A percentile compares a stretch with the other conserved stretches of the same genome.
phyloP scores from a whole-genome alignment of 2,329 filamentous ascomycete species.

The Penicillium paneum region DNA sequence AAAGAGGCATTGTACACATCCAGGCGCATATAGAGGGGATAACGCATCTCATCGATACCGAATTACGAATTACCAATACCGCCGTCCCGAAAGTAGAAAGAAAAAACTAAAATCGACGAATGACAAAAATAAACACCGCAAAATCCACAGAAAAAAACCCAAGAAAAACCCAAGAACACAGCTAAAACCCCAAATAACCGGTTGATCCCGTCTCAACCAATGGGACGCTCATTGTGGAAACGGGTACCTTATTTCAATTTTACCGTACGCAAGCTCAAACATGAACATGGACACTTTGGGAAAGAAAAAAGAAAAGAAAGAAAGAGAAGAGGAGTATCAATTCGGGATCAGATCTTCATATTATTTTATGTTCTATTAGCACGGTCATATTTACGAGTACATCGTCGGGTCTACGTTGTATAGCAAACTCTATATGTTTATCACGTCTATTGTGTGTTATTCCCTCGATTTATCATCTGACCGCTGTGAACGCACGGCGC shows the following conservation, averaged over 20 bases:
- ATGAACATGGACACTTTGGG: not conserved
- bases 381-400: no score
- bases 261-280: slow-evolving; percentile 1
- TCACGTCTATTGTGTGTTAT: not conserved
- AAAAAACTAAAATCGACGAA: not conserved
- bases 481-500: slow-evolving; percentile 7
- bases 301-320: not conserved
- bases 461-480: slow-evolving; percentile 7
- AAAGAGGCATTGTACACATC: not conserved
- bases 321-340: not conserved
- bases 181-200: slow-evolving; percentile 2
- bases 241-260: slow-evolving; percentile 9
- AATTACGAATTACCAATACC: not conserved
- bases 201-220: slow-evolving; percentile 9
- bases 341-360: not conserved
- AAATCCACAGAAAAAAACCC: not conserved
- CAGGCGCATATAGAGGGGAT: not conserved
- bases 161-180: not conserved
- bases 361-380: not conserved
- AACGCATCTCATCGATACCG: no score
- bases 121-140: not conserved
- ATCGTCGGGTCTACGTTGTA: no score
- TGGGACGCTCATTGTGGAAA: slow-evolving; percentile 2
- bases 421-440: not conserved
- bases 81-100: not conserved